A percentile compares a stretch with the other conserved stretches of the same genome.
Evolutionary conservation across 1,139 yeast species (phyloP).

Genomic region (Kazachstania sp.): DNA sequence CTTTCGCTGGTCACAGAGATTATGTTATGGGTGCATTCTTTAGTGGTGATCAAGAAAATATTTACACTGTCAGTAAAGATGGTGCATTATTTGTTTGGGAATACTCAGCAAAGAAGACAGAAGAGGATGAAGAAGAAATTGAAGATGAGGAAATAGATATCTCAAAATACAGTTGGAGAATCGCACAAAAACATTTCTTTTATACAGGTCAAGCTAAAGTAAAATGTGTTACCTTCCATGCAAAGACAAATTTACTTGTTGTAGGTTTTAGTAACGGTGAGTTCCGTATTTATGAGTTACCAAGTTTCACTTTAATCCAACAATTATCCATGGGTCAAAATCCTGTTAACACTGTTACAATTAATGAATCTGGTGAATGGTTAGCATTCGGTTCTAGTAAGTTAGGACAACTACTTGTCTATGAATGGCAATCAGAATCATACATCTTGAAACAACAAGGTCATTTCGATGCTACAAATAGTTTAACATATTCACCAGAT

Average conservation of each 20-base stretch:
- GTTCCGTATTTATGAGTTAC: constrained; percentile 84
- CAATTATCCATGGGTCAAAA: constrained; percentile 89
- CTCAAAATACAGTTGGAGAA: constrained; percentile 62
- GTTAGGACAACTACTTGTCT: constrained; percentile 87
- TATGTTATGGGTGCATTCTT: constrained; percentile 82
- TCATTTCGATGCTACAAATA: constrained; percentile 84
- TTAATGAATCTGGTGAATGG: constrained; percentile 92
- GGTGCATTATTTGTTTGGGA: constrained; percentile 95
- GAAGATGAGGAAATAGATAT: constrained; percentile 35
- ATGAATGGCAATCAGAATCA: constrained; percentile 99
- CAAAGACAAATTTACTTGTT: constrained; percentile 58
- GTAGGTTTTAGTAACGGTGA: constrained; percentile 93
- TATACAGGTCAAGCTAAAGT: constrained; percentile 60
- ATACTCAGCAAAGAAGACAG: constrained; percentile 43
- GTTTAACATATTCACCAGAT: constrained; percentile 85
- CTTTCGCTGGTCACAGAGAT: constrained; percentile 89
- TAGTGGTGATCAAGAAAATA: constrained; percentile 73
- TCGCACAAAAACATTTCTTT: constrained; percentile 68
- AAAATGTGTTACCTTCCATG: constrained; percentile 76
- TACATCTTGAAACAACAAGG: constrained; percentile 94
- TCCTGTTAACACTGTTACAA: constrained; percentile 70
- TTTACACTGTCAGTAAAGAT: constrained; percentile 86
- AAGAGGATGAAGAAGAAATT: constrained; percentile 36
- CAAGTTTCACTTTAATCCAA: constrained; percentile 68
- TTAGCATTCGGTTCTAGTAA: constrained; percentile 87